Conservation (phyloP, 1,284 basidiomycete genomes). For the Cryptococcus sp. region DNA sequence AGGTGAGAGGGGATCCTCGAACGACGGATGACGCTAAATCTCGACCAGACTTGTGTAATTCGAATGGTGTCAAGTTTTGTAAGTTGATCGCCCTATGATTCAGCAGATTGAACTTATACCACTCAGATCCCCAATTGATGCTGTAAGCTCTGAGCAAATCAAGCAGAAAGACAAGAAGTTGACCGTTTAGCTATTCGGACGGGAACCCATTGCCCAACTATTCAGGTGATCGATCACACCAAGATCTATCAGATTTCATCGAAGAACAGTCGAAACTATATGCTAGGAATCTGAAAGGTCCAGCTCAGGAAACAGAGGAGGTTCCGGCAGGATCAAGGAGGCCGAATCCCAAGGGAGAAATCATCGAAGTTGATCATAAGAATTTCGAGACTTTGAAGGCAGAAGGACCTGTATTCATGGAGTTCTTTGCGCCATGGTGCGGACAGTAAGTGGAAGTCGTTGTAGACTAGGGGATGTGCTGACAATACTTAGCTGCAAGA, state of each 20-base stretch:
- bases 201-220: constrained; percentile 62
- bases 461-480: constrained; percentile 7
- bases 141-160: constrained; percentile 52
- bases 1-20: constrained; percentile 54
- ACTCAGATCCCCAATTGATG: constrained; percentile 65
- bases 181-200: constrained; percentile 50
- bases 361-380: constrained; percentile 55
- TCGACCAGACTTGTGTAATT: constrained; percentile 66
- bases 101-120: constrained; percentile 1
- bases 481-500: constrained; percentile 61
- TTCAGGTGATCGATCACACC: constrained; percentile 54
- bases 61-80: constrained; percentile 64
- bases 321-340: constrained; percentile 15
- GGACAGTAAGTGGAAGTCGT: constrained; percentile 56
- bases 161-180: background rate
- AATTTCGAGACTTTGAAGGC: constrained; percentile 55
- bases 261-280: constrained; percentile 45
- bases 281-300: constrained; percentile 30
- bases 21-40: background rate
- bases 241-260: constrained; percentile 55
- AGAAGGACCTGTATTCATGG: constrained; percentile 70
- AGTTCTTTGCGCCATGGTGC: constrained; percentile 92
- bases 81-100: constrained; percentile 9
- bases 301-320: constrained; percentile 1
- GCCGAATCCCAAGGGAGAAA: constrained; percentile 61